phyloP scores from a whole-genome alignment of 257 asterid species.

The Eustoma russellianum region DNA sequence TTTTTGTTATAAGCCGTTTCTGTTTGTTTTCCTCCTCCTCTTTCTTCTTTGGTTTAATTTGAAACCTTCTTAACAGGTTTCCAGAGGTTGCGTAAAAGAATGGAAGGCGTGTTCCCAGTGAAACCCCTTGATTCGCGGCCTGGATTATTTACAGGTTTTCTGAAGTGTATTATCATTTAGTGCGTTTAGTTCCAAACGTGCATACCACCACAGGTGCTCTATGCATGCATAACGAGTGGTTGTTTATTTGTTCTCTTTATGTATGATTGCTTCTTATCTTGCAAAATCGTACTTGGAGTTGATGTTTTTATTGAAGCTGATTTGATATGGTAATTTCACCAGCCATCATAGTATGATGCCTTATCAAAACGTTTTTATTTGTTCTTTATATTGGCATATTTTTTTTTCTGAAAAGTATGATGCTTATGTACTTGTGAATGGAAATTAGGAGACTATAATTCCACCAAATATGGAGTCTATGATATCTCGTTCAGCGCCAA shows the following conservation, averaged over 20 bases:
- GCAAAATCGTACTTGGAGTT: too few relatives aligned
- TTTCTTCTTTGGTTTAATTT: not conserved
- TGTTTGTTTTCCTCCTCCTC: not conserved
- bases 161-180: constrained; percentile 1
- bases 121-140: constrained; percentile 72
- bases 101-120: constrained; percentile 79
- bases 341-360: too few relatives aligned
- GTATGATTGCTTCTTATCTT: too few relatives aligned
- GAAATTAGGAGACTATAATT: constrained; percentile 53
- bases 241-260: too few relatives aligned
- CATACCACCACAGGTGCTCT: too few relatives aligned
- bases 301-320: too few relatives aligned
- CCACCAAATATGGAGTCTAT: constrained; percentile 69
- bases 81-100: constrained; percentile 52
- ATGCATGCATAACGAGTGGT: too few relatives aligned
- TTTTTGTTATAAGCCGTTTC: not conserved
- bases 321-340: too few relatives aligned
- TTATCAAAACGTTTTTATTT: not conserved
- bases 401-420: constrained; percentile 8
- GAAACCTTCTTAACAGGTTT: constrained; percentile 32
- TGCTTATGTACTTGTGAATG: constrained; percentile 10
- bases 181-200: not conserved
- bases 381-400: not conserved
- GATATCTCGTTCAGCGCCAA: constrained; percentile 79
- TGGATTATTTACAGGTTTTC: constrained; percentile 73